A percentile compares a stretch with the other conserved stretches of the same genome.
phyloP scores from a whole-genome alignment of 208 protist species.

The Vickermania spadyakhi region DNA sequence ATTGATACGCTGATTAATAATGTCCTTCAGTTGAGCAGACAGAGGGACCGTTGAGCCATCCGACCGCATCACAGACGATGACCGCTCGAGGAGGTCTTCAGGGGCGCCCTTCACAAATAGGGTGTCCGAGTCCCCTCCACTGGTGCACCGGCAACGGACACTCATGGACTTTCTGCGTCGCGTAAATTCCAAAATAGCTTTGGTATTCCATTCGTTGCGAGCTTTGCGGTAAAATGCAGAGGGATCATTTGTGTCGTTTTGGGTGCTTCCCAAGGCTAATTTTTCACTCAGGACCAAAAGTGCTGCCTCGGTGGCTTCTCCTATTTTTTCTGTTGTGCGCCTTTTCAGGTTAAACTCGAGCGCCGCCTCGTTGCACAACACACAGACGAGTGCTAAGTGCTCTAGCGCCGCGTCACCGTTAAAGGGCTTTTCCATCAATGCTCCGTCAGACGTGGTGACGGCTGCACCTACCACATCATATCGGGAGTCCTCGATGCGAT shows the following conservation, averaged over 20 bases:
- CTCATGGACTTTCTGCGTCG: slow-evolving; percentile 94
- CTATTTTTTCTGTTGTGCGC: slow-evolving; percentile 50
- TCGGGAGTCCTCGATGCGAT: slow-evolving; percentile 41
- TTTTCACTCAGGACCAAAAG: slow-evolving; percentile 89
- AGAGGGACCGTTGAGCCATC: slow-evolving; percentile 44
- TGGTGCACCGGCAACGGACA: slow-evolving; percentile 40
- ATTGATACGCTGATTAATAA: slow-evolving; percentile 30
- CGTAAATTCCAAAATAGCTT: slow-evolving; percentile 91
- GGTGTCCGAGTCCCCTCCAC: background rate
- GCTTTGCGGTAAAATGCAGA: background rate
- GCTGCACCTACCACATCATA: slow-evolving; percentile 30
- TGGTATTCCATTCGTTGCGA: slow-evolving; percentile 27
- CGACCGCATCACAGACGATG: slow-evolving; percentile 36
- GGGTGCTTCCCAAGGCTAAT: slow-evolving; percentile 27
- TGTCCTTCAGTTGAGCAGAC: slow-evolving; percentile 9
- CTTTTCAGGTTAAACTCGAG: slow-evolving; percentile 28
- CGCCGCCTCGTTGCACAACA: slow-evolving; percentile 77
- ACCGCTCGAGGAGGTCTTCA: slow-evolving; percentile 89
- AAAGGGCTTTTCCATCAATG: slow-evolving; percentile 9
- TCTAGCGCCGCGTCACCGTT: slow-evolving; percentile 38
- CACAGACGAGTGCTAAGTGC: slow-evolving; percentile 44
- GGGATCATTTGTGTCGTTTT: background rate
- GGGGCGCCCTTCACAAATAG: slow-evolving; percentile 94
- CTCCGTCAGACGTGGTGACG: slow-evolving; percentile 12
- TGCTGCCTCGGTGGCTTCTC: slow-evolving; percentile 89